Percentiles rank a stretch among this genome's conserved stretches.
Evolutionary conservation across 345 rosid species (phyloP).

Genomic region (Populus nigra): DNA sequence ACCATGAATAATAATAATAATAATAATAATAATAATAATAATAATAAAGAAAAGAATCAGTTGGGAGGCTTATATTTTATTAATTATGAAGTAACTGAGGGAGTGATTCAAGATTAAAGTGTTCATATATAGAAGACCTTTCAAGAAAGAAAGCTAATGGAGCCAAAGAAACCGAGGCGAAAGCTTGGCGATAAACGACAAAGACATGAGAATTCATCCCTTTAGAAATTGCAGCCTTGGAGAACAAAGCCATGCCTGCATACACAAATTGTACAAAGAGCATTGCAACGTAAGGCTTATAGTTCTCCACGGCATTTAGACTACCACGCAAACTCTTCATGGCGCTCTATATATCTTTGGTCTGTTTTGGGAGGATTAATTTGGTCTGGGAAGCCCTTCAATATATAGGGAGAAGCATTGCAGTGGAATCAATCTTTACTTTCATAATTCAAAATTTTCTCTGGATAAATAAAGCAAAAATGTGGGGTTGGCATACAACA

Average conservation of each 20-base stretch:
- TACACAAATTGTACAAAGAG: constrained; percentile 53
- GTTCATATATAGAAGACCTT: constrained; percentile 46
- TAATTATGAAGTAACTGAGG: not conserved
- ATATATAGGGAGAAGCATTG: constrained; percentile 8
- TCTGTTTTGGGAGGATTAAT: not conserved
- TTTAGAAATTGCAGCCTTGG: constrained; percentile 63
- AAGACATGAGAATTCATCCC: constrained; percentile 83
- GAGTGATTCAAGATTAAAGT: not conserved
- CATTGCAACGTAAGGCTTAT: constrained; percentile 66
- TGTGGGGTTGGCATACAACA: too few relatives aligned
- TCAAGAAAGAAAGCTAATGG: constrained; percentile 75
- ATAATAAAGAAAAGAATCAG: not conserved
- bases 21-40: not conserved
- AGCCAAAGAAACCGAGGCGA: constrained; percentile 58
- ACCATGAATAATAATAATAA: not conserved
- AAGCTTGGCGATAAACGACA: constrained; percentile 75
- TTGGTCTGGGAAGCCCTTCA: not conserved
- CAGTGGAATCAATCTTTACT: not conserved
- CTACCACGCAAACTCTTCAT: constrained; percentile 23
- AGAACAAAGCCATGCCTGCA: constrained; percentile 81
- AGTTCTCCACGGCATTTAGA: constrained; percentile 20
- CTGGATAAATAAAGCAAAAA: too few relatives aligned
- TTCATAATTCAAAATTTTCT: too few relatives aligned
- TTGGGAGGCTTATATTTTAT: not conserved
- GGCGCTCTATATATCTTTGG: not conserved